Conservation (phyloP, 2,329 filamentous ascomycete species). For the Alternaria gansuensis region DNA sequence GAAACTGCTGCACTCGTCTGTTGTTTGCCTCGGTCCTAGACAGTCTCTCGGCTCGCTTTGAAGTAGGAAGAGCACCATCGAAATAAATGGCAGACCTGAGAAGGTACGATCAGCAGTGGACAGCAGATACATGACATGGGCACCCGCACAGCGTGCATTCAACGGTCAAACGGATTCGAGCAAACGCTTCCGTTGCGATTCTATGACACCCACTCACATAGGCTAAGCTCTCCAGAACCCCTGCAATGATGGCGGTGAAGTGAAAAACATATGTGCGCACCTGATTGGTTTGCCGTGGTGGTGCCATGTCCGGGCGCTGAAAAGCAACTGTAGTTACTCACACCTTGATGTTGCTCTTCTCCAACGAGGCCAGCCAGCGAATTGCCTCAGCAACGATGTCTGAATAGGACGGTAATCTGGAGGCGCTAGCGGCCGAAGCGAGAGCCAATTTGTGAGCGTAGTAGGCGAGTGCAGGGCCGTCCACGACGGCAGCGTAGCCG, state of each 20-base stretch:
- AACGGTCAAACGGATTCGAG: conserved; percentile 25
- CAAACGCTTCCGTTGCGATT: background rate
- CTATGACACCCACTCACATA: background rate
- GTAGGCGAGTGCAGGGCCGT: conserved; percentile 82
- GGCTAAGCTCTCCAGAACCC: conserved; percentile 7
- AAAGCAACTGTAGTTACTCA: conserved; percentile 55
- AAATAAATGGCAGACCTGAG: conserved; percentile 74
- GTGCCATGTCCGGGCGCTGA: conserved; percentile 16
- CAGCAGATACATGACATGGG: conserved; percentile 22
- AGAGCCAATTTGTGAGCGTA: conserved; percentile 67
- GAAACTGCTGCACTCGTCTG: conserved; percentile 63
- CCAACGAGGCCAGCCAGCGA: conserved; percentile 69
- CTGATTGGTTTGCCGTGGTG: conserved; percentile 23
- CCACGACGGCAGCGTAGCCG: conserved; percentile 62
- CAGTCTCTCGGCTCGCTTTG: conserved; percentile 71
- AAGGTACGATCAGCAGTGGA: conserved; percentile 32
- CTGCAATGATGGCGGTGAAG: conserved; percentile 10
- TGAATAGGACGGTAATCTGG: conserved; percentile 60
- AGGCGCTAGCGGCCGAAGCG: conserved; percentile 35
- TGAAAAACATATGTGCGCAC: conserved; percentile 25
- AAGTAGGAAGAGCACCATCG: conserved; percentile 78
- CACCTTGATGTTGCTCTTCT: conserved; percentile 67
- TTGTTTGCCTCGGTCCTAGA: conserved; percentile 68
- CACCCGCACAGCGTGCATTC: conserved; percentile 19
- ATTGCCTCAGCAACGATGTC: conserved; percentile 66